Percentiles rank a stretch among this genome's conserved stretches.
Evolutionary conservation across 495 filamentous ascomycete genomes (phyloP).

Genomic region (Paragyromitra xinjiangensis): DNA sequence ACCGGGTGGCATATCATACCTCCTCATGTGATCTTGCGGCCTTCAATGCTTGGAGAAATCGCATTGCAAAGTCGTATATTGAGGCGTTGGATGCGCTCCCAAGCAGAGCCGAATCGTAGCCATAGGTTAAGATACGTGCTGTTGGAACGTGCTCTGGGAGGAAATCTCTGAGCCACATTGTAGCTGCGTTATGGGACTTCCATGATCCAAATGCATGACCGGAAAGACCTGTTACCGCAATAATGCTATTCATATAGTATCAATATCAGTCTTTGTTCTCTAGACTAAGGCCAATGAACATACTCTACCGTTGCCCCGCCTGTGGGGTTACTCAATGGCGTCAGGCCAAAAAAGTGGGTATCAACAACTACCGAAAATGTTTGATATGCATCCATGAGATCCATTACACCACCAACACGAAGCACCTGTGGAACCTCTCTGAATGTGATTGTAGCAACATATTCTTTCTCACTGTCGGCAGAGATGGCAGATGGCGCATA

Average conservation of each 20-base stretch:
- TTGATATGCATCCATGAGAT: too few relatives aligned
- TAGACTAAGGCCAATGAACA: too few relatives aligned
- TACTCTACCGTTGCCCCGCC: too few relatives aligned
- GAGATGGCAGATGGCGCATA: too few relatives aligned
- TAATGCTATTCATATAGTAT: slow-evolving; percentile 1
- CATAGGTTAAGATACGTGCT: slow-evolving; percentile 30
- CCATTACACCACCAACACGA: too few relatives aligned
- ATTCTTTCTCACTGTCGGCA: too few relatives aligned
- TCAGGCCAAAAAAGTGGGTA: too few relatives aligned
- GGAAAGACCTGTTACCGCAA: slow-evolving; percentile 39
- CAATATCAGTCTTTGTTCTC: too few relatives aligned
- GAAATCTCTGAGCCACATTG: slow-evolving; percentile 46
- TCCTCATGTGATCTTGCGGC: not conserved
- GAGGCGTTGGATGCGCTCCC: slow-evolving; percentile 6
- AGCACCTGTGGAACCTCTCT: too few relatives aligned
- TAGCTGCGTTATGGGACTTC: not conserved
- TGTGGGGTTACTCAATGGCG: too few relatives aligned
- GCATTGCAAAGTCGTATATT: not conserved
- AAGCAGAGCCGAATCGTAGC: slow-evolving; percentile 36
- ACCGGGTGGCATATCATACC: not conserved
- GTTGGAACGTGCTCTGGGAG: slow-evolving; percentile 11
- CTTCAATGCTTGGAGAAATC: slow-evolving; percentile 11
- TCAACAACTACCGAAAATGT: too few relatives aligned
- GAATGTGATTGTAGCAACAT: too few relatives aligned
- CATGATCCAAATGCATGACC: slow-evolving; percentile 43